Conservation (phyloP, 768 basidiomycete species). For the Saitozyma sp. region DNA sequence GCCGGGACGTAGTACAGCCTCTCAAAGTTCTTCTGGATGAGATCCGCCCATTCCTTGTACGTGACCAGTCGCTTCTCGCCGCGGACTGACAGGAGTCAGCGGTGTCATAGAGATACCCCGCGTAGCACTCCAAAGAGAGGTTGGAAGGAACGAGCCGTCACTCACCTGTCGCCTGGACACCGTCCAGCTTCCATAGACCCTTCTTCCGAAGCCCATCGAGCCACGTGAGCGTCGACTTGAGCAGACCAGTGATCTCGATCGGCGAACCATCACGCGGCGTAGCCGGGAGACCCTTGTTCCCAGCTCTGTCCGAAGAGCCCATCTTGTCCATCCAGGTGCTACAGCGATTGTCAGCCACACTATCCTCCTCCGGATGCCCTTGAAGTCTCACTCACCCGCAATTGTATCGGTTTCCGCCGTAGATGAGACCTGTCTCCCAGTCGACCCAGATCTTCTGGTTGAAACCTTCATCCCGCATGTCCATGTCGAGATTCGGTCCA, state of each 20-base stretch:
- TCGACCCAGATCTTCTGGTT: conserved; percentile 91
- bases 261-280: conserved; percentile 95
- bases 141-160: conserved; percentile 7
- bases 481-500: conserved; percentile 92
- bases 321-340: conserved; percentile 72
- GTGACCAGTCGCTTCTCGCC: conserved; percentile 70
- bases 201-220: conserved; percentile 65
- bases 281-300: conserved; percentile 92
- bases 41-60: conserved; percentile 83
- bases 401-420: conserved; percentile 71
- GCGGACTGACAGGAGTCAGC: conserved; percentile 59
- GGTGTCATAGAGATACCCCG: conserved; percentile 1
- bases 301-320: conserved; percentile 88
- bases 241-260: conserved; percentile 87
- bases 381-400: conserved; percentile 41
- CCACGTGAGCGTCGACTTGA: conserved; percentile 93
- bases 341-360: conserved; percentile 8
- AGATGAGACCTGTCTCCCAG: conserved; percentile 87
- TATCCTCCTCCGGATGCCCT: not conserved
- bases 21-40: conserved; percentile 86
- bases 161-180: conserved; percentile 77
- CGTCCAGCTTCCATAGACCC: conserved; percentile 83
- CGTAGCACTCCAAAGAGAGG: not conserved
- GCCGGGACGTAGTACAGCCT: conserved; percentile 82
- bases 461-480: conserved; percentile 92